These are phyloP conservation scores for Plasmodium fragile DNA, from an alignment of 169 alveolate genomes.

Conservation along the genomic window DNA sequence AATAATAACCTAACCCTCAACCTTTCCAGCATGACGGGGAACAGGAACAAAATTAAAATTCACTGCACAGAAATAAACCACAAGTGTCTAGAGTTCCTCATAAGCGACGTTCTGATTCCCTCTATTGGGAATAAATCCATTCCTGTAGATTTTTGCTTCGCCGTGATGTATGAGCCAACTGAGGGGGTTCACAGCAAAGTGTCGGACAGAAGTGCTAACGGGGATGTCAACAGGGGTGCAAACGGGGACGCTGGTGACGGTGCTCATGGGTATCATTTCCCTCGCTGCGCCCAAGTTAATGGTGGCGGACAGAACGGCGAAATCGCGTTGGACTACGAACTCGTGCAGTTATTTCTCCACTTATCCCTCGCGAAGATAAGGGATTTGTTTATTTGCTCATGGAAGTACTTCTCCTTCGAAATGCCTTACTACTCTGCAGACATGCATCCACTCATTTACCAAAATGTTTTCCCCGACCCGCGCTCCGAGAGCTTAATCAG, in stretches of 20 bases:
- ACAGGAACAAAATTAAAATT: constrained; percentile 20
- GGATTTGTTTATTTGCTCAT: constrained; percentile 72
- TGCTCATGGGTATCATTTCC: background rate
- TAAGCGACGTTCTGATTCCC: constrained; percentile 23
- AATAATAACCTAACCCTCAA: constrained; percentile 48
- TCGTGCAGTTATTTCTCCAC: constrained; percentile 40
- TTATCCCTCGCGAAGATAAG: constrained; percentile 49
- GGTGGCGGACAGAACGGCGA: background rate
- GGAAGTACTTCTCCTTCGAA: constrained; percentile 73
- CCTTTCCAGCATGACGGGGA: background rate
- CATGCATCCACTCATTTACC: constrained; percentile 62
- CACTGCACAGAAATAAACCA: constrained; percentile 74
- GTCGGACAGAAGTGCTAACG: background rate
- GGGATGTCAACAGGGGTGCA: background rate
- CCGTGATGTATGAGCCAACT: constrained; percentile 16
- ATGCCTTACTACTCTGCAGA: constrained; percentile 56
- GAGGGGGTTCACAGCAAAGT: background rate
- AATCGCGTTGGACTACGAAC: constrained; percentile 31
- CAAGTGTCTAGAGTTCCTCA: constrained; percentile 32
- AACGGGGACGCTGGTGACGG: background rate
- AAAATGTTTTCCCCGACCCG: constrained; percentile 34
- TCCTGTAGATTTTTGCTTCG: constrained; percentile 58
- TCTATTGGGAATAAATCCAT: background rate
- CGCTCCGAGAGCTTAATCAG: constrained; percentile 14
- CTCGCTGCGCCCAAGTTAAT: background rate